Conservation (phyloP, 306 rosid species). For the Vicia villosa region DNA sequence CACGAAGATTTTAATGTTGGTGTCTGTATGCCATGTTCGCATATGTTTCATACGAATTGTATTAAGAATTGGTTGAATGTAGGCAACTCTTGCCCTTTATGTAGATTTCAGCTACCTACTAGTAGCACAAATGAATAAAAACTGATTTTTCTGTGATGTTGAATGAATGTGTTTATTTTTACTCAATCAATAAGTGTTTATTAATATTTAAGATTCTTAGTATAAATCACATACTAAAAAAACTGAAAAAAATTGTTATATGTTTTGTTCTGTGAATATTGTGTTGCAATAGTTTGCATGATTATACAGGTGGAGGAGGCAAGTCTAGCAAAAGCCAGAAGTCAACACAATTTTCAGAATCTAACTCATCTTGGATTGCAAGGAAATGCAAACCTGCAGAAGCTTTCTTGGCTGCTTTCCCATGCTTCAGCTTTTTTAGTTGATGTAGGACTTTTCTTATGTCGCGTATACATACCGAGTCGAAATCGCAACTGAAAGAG, state of each 20-base stretch:
- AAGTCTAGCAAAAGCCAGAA: constrained; percentile 96
- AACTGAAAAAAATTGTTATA: too few species aligned
- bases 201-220: too few species aligned
- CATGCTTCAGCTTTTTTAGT: constrained; percentile 89
- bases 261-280: constrained; percentile 27
- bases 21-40: constrained; percentile 12
- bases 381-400: constrained; percentile 95
- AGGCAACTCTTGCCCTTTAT: constrained; percentile 1
- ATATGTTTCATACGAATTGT: constrained; percentile 6
- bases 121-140: background rate
- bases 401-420: constrained; percentile 94
- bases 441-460: constrained; percentile 67
- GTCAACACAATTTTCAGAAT: constrained; percentile 83
- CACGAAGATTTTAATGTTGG: constrained; percentile 4
- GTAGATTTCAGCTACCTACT: background rate
- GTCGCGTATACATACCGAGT: constrained; percentile 82
- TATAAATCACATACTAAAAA: too few species aligned
- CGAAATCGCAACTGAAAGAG: constrained; percentile 77
- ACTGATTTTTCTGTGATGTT: too few species aligned
- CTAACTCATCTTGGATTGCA: constrained; percentile 84
- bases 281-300: constrained; percentile 21
- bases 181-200: too few species aligned
- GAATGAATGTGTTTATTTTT: too few species aligned
- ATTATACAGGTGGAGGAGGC: constrained; percentile 88
- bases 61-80: background rate